A percentile compares a stretch with the other conserved stretches of the same genome.
Evolutionary conservation across 768 basidiomycete genomes (phyloP).

Genomic region (Tulasnella sp.): DNA sequence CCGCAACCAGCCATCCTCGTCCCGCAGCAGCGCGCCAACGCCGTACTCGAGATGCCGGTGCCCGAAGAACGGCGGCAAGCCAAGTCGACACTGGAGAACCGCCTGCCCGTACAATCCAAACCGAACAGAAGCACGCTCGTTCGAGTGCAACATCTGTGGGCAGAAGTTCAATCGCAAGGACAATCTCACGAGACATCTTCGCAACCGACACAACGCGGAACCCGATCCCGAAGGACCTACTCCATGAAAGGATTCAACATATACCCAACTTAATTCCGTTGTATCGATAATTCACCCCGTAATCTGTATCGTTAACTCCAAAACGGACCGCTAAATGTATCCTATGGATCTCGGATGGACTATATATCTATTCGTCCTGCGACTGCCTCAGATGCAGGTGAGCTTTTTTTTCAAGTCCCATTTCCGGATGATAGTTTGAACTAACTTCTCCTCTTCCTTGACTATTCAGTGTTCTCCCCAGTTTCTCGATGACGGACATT

Average conservation of each 20-base stretch:
- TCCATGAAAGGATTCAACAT: too few relatives aligned
- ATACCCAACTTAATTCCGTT: background rate
- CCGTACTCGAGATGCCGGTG: background rate
- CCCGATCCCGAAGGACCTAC: background rate
- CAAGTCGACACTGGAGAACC: background rate
- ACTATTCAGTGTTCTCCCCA: background rate
- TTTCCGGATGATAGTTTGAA: too few relatives aligned
- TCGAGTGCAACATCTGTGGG: background rate
- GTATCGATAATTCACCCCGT: background rate
- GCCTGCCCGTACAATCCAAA: slow-evolving; percentile 1
- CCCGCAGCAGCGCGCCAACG: background rate
- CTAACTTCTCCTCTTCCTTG: background rate
- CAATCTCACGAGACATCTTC: background rate
- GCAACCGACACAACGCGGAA: background rate
- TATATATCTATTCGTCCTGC: background rate
- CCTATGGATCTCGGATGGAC: background rate
- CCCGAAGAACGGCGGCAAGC: background rate
- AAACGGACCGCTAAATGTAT: background rate
- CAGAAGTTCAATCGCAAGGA: slow-evolving; percentile 6
- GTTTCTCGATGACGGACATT: background rate
- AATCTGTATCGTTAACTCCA: background rate
- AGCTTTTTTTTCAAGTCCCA: too few relatives aligned
- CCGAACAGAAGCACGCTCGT: background rate
- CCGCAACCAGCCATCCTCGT: background rate
- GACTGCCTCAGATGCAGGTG: background rate